A percentile compares a stretch with the other conserved stretches of the same genome.
Evolutionary conservation across 2,329 filamentous ascomycete genomes (phyloP).

Genomic region (Ceratocystis eucalypticola): DNA sequence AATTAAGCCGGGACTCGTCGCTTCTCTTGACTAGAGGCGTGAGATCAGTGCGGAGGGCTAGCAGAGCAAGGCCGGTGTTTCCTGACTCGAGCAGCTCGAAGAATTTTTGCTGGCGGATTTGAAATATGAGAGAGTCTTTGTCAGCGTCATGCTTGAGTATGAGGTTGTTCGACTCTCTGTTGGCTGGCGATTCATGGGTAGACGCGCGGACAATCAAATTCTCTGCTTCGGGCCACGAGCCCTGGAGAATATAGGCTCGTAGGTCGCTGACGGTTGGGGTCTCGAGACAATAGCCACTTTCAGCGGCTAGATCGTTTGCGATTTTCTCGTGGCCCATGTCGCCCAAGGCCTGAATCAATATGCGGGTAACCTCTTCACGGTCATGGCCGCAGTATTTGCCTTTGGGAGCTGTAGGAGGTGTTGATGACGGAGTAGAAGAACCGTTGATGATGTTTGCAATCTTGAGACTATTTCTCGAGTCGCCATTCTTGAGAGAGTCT

Average conservation of each 20-base stretch:
- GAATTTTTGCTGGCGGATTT: slow-evolving; percentile 86
- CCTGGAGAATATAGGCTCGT: slow-evolving; percentile 62
- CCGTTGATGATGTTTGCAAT: slow-evolving; percentile 17
- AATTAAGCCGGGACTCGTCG: slow-evolving; percentile 35
- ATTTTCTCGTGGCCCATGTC: slow-evolving; percentile 77
- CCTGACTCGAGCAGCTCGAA: slow-evolving; percentile 71
- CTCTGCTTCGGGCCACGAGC: slow-evolving; percentile 79
- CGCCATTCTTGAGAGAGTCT: not conserved
- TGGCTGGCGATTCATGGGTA: not conserved
- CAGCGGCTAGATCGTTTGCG: slow-evolving; percentile 58
- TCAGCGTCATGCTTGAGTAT: slow-evolving; percentile 3
- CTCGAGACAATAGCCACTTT: slow-evolving; percentile 82
- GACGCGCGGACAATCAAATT: slow-evolving; percentile 50
- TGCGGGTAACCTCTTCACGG: slow-evolving; percentile 81
- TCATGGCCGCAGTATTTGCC: slow-evolving; percentile 64
- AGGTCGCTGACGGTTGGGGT: slow-evolving; percentile 78
- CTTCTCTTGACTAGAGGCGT: slow-evolving; percentile 74
- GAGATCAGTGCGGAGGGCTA: slow-evolving; percentile 75
- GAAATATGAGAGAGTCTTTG: slow-evolving; percentile 64
- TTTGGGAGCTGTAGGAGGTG: not conserved
- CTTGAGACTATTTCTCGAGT: slow-evolving; percentile 6
- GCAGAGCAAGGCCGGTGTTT: slow-evolving; percentile 59
- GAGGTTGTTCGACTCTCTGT: not conserved
- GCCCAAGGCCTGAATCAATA: slow-evolving; percentile 78
- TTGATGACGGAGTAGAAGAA: not conserved